These are phyloP conservation scores for Trichopus zeylanicus DNA, from an alignment of 116 monocot genomes.

Conservation along the genomic window DNA sequence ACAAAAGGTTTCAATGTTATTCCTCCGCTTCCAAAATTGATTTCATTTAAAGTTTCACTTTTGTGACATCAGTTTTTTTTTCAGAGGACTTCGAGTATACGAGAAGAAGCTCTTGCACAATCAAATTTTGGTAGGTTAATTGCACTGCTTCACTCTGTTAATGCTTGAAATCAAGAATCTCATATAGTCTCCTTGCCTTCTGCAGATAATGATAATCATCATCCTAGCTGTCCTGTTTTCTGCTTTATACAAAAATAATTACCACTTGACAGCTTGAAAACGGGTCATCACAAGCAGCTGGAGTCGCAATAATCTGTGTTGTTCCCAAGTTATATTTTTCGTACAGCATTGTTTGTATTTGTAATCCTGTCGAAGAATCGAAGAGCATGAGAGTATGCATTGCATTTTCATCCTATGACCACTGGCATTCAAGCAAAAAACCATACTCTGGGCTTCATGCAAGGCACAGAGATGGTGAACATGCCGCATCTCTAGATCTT, in stretches of 20 bases:
- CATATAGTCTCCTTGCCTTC: no score
- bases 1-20: constrained; percentile 37
- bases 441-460: constrained; percentile 7
- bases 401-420: no score
- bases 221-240: no score
- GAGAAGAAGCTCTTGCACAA: constrained; percentile 19
- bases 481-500: constrained; percentile 3
- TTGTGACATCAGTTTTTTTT: not conserved
- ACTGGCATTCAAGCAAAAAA: no score
- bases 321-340: no score
- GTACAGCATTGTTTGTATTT: no score
- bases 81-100: constrained; percentile 19
- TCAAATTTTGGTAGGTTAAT: constrained; percentile 39
- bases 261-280: no score
- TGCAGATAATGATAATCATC: no score
- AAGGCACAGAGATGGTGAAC: not conserved
- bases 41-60: not conserved
- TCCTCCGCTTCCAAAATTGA: not conserved
- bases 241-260: no score
- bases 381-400: not conserved
- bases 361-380: not conserved
- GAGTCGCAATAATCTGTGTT: no score
- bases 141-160: not conserved
- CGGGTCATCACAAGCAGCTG: no score
- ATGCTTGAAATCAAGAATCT: not conserved